Percentiles rank a stretch among this genome's conserved stretches.
phyloP scores from a whole-genome alignment of 768 basidiomycete species.

The Mrakia gelida region DNA sequence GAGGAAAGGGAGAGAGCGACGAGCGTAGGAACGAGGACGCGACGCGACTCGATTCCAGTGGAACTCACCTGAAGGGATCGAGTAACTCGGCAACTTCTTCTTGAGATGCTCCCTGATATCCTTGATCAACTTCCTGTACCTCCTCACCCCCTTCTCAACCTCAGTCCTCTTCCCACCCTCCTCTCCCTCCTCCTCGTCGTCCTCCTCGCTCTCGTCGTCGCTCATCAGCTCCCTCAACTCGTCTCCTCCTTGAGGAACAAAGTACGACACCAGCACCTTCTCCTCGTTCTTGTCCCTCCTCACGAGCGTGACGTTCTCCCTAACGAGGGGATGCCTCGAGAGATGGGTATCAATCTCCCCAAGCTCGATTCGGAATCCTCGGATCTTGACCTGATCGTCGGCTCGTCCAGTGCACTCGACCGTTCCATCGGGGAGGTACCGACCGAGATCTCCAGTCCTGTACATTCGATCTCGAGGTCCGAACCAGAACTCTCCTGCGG shows the following conservation, averaged over 20 bases:
- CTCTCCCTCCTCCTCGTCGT: slow-evolving; percentile 41
- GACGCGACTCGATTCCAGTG: background rate
- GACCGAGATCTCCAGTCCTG: slow-evolving; percentile 90
- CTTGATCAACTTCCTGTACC: slow-evolving; percentile 82
- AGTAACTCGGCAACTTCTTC: slow-evolving; percentile 93
- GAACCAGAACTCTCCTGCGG: slow-evolving; percentile 69
- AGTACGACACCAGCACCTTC: slow-evolving; percentile 95
- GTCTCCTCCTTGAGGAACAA: slow-evolving; percentile 74
- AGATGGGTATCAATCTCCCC: slow-evolving; percentile 97
- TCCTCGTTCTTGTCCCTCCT: slow-evolving; percentile 98
- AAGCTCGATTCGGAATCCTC: slow-evolving; percentile 96
- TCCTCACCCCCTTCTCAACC: slow-evolving; percentile 68
- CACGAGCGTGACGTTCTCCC: slow-evolving; percentile 98
- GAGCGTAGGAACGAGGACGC: background rate
- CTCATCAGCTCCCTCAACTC: slow-evolving; percentile 38
- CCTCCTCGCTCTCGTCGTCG: slow-evolving; percentile 45
- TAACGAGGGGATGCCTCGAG: slow-evolving; percentile 81
- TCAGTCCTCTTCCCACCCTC: slow-evolving; percentile 58
- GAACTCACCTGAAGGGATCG: slow-evolving; percentile 76
- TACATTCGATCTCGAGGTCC: slow-evolving; percentile 97
- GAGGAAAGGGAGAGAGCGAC: background rate
- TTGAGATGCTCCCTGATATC: slow-evolving; percentile 92
- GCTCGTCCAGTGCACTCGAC: slow-evolving; percentile 97
- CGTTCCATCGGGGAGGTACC: slow-evolving; percentile 83
- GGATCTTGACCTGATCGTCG: slow-evolving; percentile 98